Evolutionary conservation across 371 early-diverging fungal species (phyloP).

Genomic region (Rhizopus microsporus): DNA sequence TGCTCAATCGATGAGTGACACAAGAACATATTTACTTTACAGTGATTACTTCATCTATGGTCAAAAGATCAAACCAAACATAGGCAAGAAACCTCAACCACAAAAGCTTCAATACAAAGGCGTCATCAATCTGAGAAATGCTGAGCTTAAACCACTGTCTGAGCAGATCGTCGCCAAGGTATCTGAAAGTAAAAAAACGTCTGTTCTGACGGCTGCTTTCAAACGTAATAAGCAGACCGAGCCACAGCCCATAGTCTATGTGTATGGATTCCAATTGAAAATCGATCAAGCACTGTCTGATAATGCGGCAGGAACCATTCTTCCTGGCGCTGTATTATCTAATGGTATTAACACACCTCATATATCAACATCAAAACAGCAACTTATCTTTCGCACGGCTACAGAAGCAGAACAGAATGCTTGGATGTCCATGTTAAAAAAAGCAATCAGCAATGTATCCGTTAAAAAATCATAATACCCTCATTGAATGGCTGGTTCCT

Average conservation of each 20-base stretch:
- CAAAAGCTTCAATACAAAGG: constrained; percentile 20
- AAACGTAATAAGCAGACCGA: constrained; percentile 14
- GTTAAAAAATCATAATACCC: background rate
- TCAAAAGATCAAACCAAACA: constrained; percentile 16
- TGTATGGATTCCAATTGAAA: constrained; percentile 24
- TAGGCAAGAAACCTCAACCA: background rate
- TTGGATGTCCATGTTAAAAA: constrained; percentile 19
- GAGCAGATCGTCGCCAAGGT: constrained; percentile 10
- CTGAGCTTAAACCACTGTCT: constrained; percentile 19
- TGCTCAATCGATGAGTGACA: constrained; percentile 17
- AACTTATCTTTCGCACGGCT: constrained; percentile 15
- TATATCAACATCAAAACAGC: constrained; percentile 5
- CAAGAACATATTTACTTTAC: constrained; percentile 21
- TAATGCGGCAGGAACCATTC: background rate
- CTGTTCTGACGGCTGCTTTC: constrained; percentile 8
- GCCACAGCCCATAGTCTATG: background rate
- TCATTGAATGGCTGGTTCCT: background rate
- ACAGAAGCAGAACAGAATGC: constrained; percentile 27
- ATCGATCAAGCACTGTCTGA: background rate
- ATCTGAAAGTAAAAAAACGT: constrained; percentile 10
- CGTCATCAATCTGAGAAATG: constrained; percentile 12
- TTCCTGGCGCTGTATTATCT: constrained; percentile 9
- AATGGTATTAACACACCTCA: background rate
- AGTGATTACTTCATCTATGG: constrained; percentile 20
- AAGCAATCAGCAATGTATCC: background rate